Percentiles rank a stretch among this genome's conserved stretches.
These are phyloP conservation scores for Botrytis cinerea DNA, from an alignment of 2,329 filamentous ascomycete genomes.

Conservation along the genomic window DNA sequence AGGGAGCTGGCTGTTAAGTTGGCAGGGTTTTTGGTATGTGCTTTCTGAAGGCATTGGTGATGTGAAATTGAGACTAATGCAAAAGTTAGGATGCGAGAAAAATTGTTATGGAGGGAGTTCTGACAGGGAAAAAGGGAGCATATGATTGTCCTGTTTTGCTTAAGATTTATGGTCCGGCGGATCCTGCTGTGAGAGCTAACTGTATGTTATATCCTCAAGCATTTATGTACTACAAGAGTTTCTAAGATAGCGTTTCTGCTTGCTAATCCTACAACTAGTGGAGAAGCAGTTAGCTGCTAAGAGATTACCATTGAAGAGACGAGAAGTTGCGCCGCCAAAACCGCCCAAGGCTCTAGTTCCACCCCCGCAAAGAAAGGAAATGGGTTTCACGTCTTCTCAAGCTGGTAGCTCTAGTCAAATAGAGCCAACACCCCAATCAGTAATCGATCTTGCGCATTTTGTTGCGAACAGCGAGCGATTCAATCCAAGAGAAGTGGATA, in stretches of 20 bases:
- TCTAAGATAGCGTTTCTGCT: neutral
- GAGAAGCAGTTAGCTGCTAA: constrained; percentile 1
- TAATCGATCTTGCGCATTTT: constrained; percentile 52
- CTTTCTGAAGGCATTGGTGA: constrained; percentile 23
- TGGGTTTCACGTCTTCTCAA: constrained; percentile 35
- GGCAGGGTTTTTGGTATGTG: constrained; percentile 66
- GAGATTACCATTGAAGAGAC: constrained; percentile 30
- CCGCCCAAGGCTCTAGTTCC: constrained; percentile 57
- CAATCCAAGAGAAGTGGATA: constrained; percentile 66
- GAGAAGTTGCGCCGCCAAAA: constrained; percentile 44
- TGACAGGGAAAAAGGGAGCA: constrained; percentile 64
- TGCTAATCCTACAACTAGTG: neutral
- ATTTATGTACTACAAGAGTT: neutral
- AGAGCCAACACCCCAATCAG: constrained; percentile 28
- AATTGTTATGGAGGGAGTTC: constrained; percentile 66
- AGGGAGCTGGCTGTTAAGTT: constrained; percentile 68
- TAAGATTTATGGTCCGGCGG: constrained; percentile 67
- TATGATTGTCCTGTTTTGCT: constrained; percentile 75
- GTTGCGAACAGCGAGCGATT: constrained; percentile 66
- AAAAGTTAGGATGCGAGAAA: constrained; percentile 53
- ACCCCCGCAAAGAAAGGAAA: constrained; percentile 46
- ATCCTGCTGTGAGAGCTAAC: constrained; percentile 51
- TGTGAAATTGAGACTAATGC: constrained; percentile 25
- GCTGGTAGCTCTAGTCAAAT: constrained; percentile 26
- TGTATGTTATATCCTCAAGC: constrained; percentile 27